These are phyloP conservation scores for Venturia aucupariae DNA, from an alignment of 2,329 filamentous ascomycete species.

Conservation along the genomic window DNA sequence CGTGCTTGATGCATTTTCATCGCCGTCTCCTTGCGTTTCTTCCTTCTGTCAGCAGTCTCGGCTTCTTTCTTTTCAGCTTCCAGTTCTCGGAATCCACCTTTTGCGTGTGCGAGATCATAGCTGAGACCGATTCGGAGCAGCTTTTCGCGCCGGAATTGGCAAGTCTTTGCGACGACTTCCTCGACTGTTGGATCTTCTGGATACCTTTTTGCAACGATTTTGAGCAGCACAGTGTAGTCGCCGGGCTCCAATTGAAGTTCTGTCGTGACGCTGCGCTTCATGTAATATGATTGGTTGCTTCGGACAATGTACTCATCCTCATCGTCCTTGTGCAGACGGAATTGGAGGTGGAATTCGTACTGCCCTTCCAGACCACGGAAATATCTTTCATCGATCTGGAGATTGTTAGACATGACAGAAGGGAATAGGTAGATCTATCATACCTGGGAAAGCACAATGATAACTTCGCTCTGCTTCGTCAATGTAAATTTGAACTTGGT, in stretches of 20 bases:
- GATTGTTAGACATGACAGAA: neutral
- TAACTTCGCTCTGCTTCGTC: conserved; percentile 42
- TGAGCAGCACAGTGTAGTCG: conserved; percentile 66
- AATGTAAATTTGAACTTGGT: conserved; percentile 50
- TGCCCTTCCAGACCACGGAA: conserved; percentile 48
- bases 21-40: conserved; percentile 26
- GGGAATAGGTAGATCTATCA: neutral
- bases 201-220: conserved; percentile 57
- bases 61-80: conserved; percentile 36
- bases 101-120: conserved; percentile 62
- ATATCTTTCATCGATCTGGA: conserved; percentile 47
- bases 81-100: conserved; percentile 47
- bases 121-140: conserved; percentile 60
- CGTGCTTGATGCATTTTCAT: conserved; percentile 30
- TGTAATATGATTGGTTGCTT: conserved; percentile 47
- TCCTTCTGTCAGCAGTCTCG: conserved; percentile 29
- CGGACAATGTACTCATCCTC: conserved; percentile 51
- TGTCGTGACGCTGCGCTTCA: conserved; percentile 66
- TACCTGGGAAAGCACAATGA: conserved; percentile 48
- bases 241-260: conserved; percentile 68
- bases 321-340: conserved; percentile 50
- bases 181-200: conserved; percentile 47
- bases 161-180: conserved; percentile 57
- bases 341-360: conserved; percentile 49
- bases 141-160: conserved; percentile 59